Percentiles rank a stretch among this genome's conserved stretches.
Conservation (phyloP, 805 yeast species). For the Candida parachauliodes region DNA sequence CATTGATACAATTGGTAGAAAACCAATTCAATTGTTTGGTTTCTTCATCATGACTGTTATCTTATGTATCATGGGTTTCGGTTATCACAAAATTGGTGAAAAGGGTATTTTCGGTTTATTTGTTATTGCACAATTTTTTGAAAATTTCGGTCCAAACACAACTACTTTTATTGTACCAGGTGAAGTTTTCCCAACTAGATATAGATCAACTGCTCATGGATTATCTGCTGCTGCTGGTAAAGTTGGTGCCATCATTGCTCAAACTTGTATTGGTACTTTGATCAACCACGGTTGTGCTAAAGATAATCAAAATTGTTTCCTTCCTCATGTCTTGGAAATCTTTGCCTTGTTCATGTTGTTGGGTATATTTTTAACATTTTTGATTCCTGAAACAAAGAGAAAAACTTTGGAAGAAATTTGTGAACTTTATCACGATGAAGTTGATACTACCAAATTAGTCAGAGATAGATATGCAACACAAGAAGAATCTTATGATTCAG, state of each 20-base stretch:
- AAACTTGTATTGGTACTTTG: constrained; percentile 81
- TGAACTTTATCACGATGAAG: constrained; percentile 81
- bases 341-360: constrained; percentile 87
- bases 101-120: constrained; percentile 78
- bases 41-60: constrained; percentile 67
- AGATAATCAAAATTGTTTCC: constrained; percentile 57
- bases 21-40: constrained; percentile 75
- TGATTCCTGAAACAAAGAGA: constrained; percentile 89
- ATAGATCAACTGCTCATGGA: constrained; percentile 95
- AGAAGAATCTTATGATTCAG: constrained; percentile 36
- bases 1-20: constrained; percentile 79
- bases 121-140: constrained; percentile 80
- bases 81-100: constrained; percentile 64
- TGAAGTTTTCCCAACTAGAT: constrained; percentile 90
- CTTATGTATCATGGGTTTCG: constrained; percentile 81
- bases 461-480: constrained; percentile 36
- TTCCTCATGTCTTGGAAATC: constrained; percentile 91
- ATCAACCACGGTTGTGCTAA: constrained; percentile 73
- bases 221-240: constrained; percentile 91
- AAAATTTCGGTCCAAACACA: constrained; percentile 90
- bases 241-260: constrained; percentile 90
- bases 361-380: constrained; percentile 62
- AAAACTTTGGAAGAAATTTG: constrained; percentile 81
- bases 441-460: constrained; percentile 42
- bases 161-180: constrained; percentile 91